Evolutionary conservation across 2,329 filamentous ascomycete genomes (phyloP), one percentile per base, ranked within the genome.

Genomic region (Mycosphaerella arachidis): DNA sequence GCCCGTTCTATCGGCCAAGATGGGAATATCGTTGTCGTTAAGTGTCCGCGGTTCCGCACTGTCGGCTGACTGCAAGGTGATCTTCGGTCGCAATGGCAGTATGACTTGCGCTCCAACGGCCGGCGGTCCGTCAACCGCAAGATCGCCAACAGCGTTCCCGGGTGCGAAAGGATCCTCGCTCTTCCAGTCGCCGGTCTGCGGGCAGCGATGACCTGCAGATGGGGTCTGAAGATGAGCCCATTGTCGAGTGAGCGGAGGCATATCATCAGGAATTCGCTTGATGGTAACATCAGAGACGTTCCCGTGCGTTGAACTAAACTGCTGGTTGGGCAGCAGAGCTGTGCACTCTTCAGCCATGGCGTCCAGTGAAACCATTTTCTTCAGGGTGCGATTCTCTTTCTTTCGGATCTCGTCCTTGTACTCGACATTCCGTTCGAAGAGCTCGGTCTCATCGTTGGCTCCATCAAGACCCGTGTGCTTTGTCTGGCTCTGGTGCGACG

Each of bases 381-480:
- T 66, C 20, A 69, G 48, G 12, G 45, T 63, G 30, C 60, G 62
- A 40, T 61, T 59, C 12, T 60, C 56, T 37, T 63, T 66, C 35
- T 64, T 61, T 33, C 63, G 52, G 4, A 58, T 55, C 30, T 54
- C 51, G 20, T 63, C 54, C 27, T 53, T 55, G 48, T 60, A 58
- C 52, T 68, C 66, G n/a, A 69, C 68, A 48, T 66, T 66, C 16
- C 68, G 61, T 53, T 71, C 69, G 48, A 70, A 70, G 3, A 67
- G 53, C 46, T 64, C 63, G 33, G 51, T 61, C 18, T 62, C 56
- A 30, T 62, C 60, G 35, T 57, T 56, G 8, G 50, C 57, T 24
- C 60, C 58, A 53, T 61, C 48, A 20, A 48, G 12, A 20, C 45
- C 45, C n/a, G 16, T 18, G 10, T 12, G 7, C 24, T 20, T 27